These are phyloP conservation scores for Eudorina sp. DNA, from an alignment of 139 green algal genomes.

Conservation along the genomic window DNA sequence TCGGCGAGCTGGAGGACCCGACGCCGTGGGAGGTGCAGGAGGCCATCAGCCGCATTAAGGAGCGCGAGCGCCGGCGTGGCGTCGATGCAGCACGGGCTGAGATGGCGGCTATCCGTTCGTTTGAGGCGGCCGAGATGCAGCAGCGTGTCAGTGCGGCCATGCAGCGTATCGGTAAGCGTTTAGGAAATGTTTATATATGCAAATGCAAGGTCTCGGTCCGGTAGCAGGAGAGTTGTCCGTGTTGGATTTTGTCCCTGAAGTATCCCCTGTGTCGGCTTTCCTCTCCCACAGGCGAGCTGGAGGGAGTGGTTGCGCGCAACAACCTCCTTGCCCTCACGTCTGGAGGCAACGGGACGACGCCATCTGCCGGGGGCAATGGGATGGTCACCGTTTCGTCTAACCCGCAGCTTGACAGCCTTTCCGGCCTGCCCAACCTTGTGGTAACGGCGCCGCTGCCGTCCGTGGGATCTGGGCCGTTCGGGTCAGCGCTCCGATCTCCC, in stretches of 20 bases:
- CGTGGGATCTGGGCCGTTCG: not conserved
- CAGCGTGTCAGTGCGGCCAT: slow-evolving; percentile 67
- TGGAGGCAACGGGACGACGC: not conserved
- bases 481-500: slow-evolving; percentile 23
- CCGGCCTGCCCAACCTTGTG: not conserved
- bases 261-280: no score
- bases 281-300: slow-evolving; percentile 63
- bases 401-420: not conserved
- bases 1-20: slow-evolving; percentile 75
- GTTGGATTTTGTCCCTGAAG: not conserved
- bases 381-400: not conserved
- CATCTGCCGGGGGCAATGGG: not conserved
- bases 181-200: no score
- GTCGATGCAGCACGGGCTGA: slow-evolving; percentile 64
- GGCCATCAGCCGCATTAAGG: slow-evolving; percentile 65
- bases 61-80: slow-evolving; percentile 63
- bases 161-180: slow-evolving; percentile 61
- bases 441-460: not conserved
- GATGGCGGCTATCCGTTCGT: slow-evolving; percentile 57
- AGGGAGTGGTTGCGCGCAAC: slow-evolving; percentile 55
- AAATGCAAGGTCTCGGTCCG: no score
- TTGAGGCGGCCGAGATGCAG: slow-evolving; percentile 71
- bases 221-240: no score
- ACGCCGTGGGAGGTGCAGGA: slow-evolving; percentile 78
- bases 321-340: not conserved